Percentiles rank a stretch among this genome's conserved stretches.
Evolutionary conservation across 345 rosid genomes (phyloP).

Genomic region (Diplotaxis tenuifolia): DNA sequence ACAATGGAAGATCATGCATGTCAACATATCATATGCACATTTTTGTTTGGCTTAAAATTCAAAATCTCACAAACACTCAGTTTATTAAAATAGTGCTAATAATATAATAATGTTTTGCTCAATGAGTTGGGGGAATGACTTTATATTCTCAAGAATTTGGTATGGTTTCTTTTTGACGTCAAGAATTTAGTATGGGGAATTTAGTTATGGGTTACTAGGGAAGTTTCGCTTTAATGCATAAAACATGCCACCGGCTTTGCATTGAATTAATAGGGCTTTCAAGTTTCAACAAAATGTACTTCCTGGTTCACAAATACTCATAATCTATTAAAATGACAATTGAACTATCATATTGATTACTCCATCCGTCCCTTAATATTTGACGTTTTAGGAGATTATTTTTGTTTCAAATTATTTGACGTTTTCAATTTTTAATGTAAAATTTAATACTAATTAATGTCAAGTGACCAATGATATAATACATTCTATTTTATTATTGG

Average conservation of each 20-base stretch:
- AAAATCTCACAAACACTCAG: neutral
- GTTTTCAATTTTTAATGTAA: too few species aligned
- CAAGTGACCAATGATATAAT: too few species aligned
- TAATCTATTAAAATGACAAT: neutral
- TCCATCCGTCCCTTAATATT: too few species aligned
- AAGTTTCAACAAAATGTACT: neutral
- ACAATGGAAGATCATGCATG: too few species aligned
- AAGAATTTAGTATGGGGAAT: too few species aligned
- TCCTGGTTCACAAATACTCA: neutral
- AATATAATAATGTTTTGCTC: neutral
- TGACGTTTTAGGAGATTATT: too few species aligned
- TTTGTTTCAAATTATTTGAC: too few species aligned
- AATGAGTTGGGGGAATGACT: neutral
- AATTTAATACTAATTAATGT: too few species aligned
- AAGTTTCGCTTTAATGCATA: conserved; percentile 30
- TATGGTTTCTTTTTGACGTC: too few species aligned
- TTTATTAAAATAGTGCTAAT: too few species aligned
- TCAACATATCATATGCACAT: neutral
- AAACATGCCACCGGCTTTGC: conserved; percentile 36
- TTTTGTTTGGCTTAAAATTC: neutral
- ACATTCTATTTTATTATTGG: too few species aligned
- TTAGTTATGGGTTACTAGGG: neutral
- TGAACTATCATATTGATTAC: neutral
- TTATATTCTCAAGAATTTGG: neutral
- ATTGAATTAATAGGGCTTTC: conserved; percentile 25